Percentiles rank a stretch among this genome's conserved stretches.
Evolutionary conservation across 139 green algal species (phyloP).

Genomic region (Tetradesmus lagerheimii): DNA sequence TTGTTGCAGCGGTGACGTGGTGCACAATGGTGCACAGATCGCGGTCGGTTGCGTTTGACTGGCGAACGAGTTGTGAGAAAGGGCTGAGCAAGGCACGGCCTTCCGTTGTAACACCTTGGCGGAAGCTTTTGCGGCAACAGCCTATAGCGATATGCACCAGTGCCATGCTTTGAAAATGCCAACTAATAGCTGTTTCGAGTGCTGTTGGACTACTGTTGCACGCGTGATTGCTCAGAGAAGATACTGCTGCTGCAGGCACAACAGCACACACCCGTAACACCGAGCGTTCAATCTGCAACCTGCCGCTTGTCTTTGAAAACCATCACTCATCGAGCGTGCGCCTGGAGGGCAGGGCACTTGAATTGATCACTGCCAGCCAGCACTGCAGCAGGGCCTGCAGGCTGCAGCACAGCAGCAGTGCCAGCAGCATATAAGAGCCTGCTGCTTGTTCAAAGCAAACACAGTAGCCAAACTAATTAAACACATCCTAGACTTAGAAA

Average conservation of each 20-base stretch:
- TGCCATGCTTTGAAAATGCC: neutral
- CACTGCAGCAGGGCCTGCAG: neutral
- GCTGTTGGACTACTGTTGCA: neutral
- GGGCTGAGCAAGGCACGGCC: neutral
- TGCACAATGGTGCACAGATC: neutral
- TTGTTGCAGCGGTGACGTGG: neutral
- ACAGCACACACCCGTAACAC: neutral
- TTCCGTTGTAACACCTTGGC: neutral
- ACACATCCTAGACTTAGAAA: too few species aligned
- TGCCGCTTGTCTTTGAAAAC: neutral
- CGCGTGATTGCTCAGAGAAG: neutral
- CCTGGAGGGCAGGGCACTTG: neutral
- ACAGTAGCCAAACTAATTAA: neutral
- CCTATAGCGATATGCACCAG: neutral
- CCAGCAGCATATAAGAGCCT: neutral
- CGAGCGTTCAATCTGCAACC: neutral
- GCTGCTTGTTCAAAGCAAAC: neutral
- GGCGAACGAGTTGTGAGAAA: neutral
- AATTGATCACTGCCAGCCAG: neutral
- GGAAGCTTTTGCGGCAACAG: neutral
- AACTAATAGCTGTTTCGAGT: neutral
- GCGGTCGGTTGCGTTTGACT: neutral
- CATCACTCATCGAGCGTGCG: neutral
- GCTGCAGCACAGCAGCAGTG: neutral
- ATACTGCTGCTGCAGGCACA: neutral